Conservation (phyloP, 1,284 basidiomycete species). For the Sanghuangporus baumii region DNA sequence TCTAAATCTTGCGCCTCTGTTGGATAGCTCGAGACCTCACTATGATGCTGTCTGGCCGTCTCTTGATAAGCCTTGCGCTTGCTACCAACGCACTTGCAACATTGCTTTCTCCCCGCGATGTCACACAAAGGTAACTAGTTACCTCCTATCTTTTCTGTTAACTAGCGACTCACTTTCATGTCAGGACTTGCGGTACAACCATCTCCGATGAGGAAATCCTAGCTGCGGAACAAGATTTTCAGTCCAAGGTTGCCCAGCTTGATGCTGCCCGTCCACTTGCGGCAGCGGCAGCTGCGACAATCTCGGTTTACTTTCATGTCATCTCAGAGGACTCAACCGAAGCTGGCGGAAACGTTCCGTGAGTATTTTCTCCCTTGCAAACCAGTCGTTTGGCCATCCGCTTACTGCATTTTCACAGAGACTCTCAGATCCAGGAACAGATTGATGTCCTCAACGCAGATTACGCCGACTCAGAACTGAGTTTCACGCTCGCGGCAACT, state of each 20-base stretch:
- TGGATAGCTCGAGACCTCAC: background rate
- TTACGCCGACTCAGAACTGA: slow-evolving; percentile 37
- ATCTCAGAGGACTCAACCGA: slow-evolving; percentile 34
- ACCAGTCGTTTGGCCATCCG: slow-evolving; percentile 21
- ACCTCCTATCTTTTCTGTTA: background rate
- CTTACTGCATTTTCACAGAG: slow-evolving; percentile 27
- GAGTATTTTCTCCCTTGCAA: slow-evolving; percentile 18
- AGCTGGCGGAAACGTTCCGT: slow-evolving; percentile 41
- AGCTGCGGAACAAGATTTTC: slow-evolving; percentile 29
- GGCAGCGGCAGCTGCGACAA: slow-evolving; percentile 26
- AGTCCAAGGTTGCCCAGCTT: slow-evolving; percentile 28
- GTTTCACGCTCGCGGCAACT: slow-evolving; percentile 34
- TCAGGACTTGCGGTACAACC: slow-evolving; percentile 29
- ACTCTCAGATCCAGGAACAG: slow-evolving; percentile 34
- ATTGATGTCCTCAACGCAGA: slow-evolving; percentile 42
- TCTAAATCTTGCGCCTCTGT: background rate
- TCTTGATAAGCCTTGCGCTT: background rate
- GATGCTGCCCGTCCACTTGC: slow-evolving; percentile 22
- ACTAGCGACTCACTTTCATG: background rate
- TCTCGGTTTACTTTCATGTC: slow-evolving; percentile 44
- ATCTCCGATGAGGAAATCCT: slow-evolving; percentile 32
- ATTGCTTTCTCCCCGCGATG: background rate
- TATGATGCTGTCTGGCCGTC: background rate
- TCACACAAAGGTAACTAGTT: background rate
- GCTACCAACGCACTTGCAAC: background rate